Evolutionary conservation across 202 grass and related monocot species (phyloP).

Genomic region (Brachypodium distachyon): DNA sequence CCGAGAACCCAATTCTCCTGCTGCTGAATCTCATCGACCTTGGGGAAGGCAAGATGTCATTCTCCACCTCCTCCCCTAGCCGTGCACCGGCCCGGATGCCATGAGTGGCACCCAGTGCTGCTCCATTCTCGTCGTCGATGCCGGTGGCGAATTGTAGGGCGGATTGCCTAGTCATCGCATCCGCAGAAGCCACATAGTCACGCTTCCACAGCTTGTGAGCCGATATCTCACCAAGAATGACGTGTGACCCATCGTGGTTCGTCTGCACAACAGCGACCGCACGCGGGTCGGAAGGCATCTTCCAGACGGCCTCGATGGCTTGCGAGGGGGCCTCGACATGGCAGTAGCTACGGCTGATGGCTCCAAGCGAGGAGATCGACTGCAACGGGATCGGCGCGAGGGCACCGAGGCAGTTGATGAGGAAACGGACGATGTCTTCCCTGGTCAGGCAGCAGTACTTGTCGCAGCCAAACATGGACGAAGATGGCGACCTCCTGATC

Average conservation of each 20-base stretch:
- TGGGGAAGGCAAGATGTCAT: neutral
- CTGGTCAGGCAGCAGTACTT: conserved; percentile 49
- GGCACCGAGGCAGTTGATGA: conserved; percentile 55
- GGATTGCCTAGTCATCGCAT: conserved; percentile 44
- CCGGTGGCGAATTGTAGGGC: conserved; percentile 32
- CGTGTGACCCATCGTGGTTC: conserved; percentile 26
- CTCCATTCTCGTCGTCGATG: conserved; percentile 19
- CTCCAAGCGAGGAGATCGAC: conserved; percentile 47
- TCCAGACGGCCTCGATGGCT: conserved; percentile 21
- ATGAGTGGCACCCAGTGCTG: neutral
- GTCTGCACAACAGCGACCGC: conserved; percentile 46
- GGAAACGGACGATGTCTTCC: conserved; percentile 61
- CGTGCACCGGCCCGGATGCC: neutral
- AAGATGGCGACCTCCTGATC: neutral
- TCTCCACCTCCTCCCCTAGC: neutral
- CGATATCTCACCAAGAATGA: conserved; percentile 52
- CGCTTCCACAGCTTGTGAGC: conserved; percentile 53
- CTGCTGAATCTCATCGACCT: conserved; percentile 29
- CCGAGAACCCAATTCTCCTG: conserved; percentile 26
- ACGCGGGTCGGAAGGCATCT: conserved; percentile 20
- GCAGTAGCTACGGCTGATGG: conserved; percentile 27
- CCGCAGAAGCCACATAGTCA: conserved; percentile 39
- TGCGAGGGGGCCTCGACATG: conserved; percentile 41
- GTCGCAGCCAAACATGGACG: conserved; percentile 20
- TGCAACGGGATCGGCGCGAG: conserved; percentile 52